Evolutionary conservation across 2,329 filamentous ascomycete genomes (phyloP), one percentile per base, ranked within the genome.

Genomic region (Triangularia verruculosa): DNA sequence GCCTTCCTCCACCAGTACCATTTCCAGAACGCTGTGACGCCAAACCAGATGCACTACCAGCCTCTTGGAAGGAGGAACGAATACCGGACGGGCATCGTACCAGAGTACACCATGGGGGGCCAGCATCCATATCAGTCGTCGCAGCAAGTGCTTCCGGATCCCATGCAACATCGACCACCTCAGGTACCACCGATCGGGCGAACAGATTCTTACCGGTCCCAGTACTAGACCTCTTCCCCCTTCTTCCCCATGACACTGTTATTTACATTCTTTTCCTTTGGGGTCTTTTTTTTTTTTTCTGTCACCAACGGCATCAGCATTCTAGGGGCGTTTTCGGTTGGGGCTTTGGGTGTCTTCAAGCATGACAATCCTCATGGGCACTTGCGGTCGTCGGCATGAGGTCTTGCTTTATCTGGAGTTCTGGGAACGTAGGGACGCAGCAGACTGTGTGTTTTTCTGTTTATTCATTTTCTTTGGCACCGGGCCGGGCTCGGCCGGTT

Each of bases 1-100:
- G 83, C 87, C 8, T 92, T 92, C 7, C 84, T 96, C 67, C 89
- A 94, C 67, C 85, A 90, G 70, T 89, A 92, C 73, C 82, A 89
- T 68, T 80, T 91, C 5, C 63, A 68, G 24, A 70, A 72, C 58
- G 61, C 71, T 25, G 67, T 85, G 74, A 78, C 80, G 80, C 87
- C 90, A 59, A 83, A 86, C 65, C 85, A 93, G 77, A 93, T 96
- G 89, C 89, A 94, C 74, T 91, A 95, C 72, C 89, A 93, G 68
- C 89, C 90, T 8, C 78, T 94, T 4, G 89, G 90, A 8, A 87
- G 90, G 72, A 81, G 86, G 30, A 82, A 87, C 64, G 86, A 89
- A 51, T 80, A 90, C 63, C 86, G 88, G 39, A 85, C 88, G 0
- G 90, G 90, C 11, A 83, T 91, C 20, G 84, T 93, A 4, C 90